Conservation (phyloP, 2,329 filamentous ascomycete genomes). For the Beauveria sp. region DNA sequence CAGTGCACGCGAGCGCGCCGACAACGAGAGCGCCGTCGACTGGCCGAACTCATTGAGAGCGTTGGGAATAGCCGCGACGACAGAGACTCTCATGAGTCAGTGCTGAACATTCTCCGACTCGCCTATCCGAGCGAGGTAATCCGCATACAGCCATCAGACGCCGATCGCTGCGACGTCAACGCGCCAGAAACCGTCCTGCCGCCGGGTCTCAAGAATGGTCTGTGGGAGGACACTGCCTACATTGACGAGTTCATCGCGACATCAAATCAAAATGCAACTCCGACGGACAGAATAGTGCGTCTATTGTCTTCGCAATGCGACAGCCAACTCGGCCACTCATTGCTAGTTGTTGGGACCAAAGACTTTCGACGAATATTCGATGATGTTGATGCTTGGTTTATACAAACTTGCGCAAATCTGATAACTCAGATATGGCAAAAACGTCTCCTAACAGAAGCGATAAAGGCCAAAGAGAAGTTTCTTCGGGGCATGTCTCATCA, state of each 20-base stretch:
- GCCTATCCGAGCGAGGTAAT: slow-evolving; percentile 27
- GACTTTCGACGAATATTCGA: slow-evolving; percentile 38
- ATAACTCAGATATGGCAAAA: slow-evolving; percentile 32
- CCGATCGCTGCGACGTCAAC: slow-evolving; percentile 19
- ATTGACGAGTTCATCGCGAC: slow-evolving; percentile 30
- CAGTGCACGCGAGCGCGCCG: slow-evolving; percentile 28
- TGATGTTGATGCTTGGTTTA: slow-evolving; percentile 38
- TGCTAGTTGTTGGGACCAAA: slow-evolving; percentile 30
- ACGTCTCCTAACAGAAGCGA: slow-evolving; percentile 29
- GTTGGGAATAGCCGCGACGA: slow-evolving; percentile 17
- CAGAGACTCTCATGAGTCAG: not conserved
- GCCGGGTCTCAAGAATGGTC: slow-evolving; percentile 25
- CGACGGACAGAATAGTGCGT: slow-evolving; percentile 25
- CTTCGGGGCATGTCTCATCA: slow-evolving; percentile 38
- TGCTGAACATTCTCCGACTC: slow-evolving; percentile 23
- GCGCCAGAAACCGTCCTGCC: slow-evolving; percentile 20
- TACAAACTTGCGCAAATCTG: slow-evolving; percentile 30
- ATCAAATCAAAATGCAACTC: slow-evolving; percentile 25
- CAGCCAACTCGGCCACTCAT: slow-evolving; percentile 22
- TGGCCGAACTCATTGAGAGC: slow-evolving; percentile 26
- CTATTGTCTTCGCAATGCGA: slow-evolving; percentile 29
- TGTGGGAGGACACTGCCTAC: slow-evolving; percentile 36
- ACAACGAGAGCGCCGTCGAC: slow-evolving; percentile 29
- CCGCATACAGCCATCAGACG: slow-evolving; percentile 19
- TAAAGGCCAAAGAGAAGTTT: slow-evolving; percentile 36